Evolutionary conservation across 2,329 filamentous ascomycete species (phyloP).

Genomic region (Talaromyces sp.): DNA sequence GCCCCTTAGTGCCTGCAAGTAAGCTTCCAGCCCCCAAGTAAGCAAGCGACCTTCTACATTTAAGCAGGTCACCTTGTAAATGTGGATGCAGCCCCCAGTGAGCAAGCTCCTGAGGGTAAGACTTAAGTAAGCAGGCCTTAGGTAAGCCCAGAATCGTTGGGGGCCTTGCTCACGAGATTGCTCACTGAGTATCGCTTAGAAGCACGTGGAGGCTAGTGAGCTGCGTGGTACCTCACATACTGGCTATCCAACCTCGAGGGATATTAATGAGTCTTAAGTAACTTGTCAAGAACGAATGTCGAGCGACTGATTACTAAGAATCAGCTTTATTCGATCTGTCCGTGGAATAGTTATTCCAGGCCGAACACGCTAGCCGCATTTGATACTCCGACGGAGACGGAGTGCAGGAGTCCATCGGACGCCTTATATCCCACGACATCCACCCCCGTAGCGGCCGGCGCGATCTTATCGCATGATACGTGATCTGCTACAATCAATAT

Average conservation of each 20-base stretch:
- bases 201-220: neutral
- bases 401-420: slow-evolving; percentile 8
- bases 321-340: neutral
- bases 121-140: neutral
- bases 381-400: slow-evolving; percentile 8
- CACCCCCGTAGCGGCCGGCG: neutral
- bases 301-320: neutral
- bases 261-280: neutral
- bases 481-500: neutral
- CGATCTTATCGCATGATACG: too few relatives aligned
- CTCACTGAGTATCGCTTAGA: neutral
- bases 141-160: neutral
- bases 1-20: neutral
- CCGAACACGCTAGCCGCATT: neutral
- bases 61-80: neutral
- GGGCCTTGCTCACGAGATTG: neutral
- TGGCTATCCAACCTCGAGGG: neutral
- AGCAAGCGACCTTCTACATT: neutral
- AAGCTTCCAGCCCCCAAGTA: neutral
- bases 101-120: neutral
- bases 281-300: neutral
- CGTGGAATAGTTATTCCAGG: slow-evolving; percentile 1
- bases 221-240: neutral
- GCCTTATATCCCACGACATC: slow-evolving; percentile 5
- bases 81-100: neutral